Conservation (phyloP, 1,284 basidiomycete species). For the Moniliophthora roreri region DNA sequence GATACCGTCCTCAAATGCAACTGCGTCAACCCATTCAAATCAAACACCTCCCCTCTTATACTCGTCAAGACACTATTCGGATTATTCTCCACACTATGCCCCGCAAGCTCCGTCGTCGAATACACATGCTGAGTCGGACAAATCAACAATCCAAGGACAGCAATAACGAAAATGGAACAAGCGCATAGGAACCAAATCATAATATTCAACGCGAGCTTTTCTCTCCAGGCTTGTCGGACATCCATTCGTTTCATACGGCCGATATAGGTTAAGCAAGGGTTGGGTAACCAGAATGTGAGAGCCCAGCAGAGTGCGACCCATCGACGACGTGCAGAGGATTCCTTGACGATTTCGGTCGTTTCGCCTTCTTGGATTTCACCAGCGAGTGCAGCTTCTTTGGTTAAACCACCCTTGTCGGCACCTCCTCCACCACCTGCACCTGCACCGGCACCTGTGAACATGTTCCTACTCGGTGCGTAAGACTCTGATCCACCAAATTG, state of each 20-base stretch:
- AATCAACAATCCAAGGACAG: slow-evolving; percentile 84
- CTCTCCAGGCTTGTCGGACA: slow-evolving; percentile 94
- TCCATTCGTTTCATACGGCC: slow-evolving; percentile 94
- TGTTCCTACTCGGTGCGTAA: slow-evolving; percentile 92
- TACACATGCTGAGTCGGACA: slow-evolving; percentile 95
- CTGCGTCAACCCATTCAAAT: slow-evolving; percentile 60
- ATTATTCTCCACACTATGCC: slow-evolving; percentile 64
- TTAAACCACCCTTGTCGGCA: slow-evolving; percentile 68
- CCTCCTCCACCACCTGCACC: slow-evolving; percentile 32
- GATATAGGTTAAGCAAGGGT: slow-evolving; percentile 64
- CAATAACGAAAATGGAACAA: slow-evolving; percentile 91
- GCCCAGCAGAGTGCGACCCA: slow-evolving; percentile 91
- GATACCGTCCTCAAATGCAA: slow-evolving; percentile 70
- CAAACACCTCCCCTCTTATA: slow-evolving; percentile 93
- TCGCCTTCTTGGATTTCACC: slow-evolving; percentile 84
- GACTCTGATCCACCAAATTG: slow-evolving; percentile 86
- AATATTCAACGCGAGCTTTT: slow-evolving; percentile 94
- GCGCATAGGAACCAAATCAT: slow-evolving; percentile 95
- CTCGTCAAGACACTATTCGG: slow-evolving; percentile 79
- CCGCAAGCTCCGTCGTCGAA: slow-evolving; percentile 72
- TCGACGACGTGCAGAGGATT: slow-evolving; percentile 74
- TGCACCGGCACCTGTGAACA: slow-evolving; percentile 82
- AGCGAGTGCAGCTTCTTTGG: slow-evolving; percentile 79
- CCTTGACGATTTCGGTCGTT: slow-evolving; percentile 84
- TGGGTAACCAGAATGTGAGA: slow-evolving; percentile 92